Base-by-base conservation (phyloP, 352 stramenopile genomes). In the Phytopythium cucurbitacearum region DNA sequence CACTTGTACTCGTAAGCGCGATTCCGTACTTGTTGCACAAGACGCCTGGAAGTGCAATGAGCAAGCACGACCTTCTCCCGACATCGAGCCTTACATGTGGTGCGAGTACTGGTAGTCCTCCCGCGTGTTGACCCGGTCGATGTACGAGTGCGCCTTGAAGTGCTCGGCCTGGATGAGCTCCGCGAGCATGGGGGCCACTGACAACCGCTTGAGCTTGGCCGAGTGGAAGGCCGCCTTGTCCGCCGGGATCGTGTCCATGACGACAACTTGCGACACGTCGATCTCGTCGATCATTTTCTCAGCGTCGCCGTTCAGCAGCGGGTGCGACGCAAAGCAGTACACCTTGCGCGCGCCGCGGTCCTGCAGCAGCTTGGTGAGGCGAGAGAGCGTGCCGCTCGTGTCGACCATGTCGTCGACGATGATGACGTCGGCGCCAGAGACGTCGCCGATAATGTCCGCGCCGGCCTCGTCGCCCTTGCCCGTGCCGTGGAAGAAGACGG, bases 341-440 rank as follows among this genome's bases (percentile, higher is more conserved):
- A 97, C 76, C 50, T 93, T 90, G 35, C 82, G 81, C 2, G 89
- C 91, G 35, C 91, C 91, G 53, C 80, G 85, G 44, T 85, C 71
- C 48, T 91, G 81, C 13, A 90, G 69, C 46, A 95, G 67, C 56
- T 88, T 80, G 16, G 80, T 88, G n/a, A 94, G 71, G 57, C 91
- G 90, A 44, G 69, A 69, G 12, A 97, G 67, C 34, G 86, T 95
- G 53, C 76, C 71, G 42, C 69, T 87, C 55, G 81, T 96, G 66
- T 97, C 89, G 40, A 97, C 80, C 50, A 97, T 72, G 64, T 97
- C 90, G 62, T 97, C 91, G 32, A 97, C 88, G 39, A 97, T 81
- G 59, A 97, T 94, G 40, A 96, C 85, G 56, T 97, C 87, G 33
- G 80, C 78, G 28, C 85, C 89, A 33, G 90, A 77, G 15, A 97